Base-by-base conservation (phyloP, 352 stramenopile species). In the Pythium vanterpoolii region DNA sequence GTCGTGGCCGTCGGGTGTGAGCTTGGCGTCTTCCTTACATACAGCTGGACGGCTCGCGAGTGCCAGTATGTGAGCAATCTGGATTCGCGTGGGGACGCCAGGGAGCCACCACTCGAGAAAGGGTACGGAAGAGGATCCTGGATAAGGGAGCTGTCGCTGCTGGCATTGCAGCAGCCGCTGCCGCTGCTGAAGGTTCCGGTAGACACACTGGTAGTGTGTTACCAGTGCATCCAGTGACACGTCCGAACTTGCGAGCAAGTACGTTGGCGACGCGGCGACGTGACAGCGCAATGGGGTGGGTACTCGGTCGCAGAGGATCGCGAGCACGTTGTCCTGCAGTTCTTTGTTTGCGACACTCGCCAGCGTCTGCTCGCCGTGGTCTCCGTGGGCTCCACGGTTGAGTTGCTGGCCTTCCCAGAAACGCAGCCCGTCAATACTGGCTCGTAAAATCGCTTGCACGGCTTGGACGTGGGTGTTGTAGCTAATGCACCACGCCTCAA, bases 81-180 rank as follows among this genome's bases (percentile, higher is more conserved):
- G 30, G 19, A 43, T 38, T 5, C 46, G 19, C 2, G 30, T 21
- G 0, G 48, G 50, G 14, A 69, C 4, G 0, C 48, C 50, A 3
- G 62, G 62, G 1, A 69, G 62, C 62, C 56, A 69, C 62, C 62
- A 69, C 33, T 46, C 23, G 21, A 45, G 4, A 8, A 33, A 46
- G 21, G 2, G 4, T 43, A n/a, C 19, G 36, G 11, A 5, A 8
- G n/a, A 31, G 0, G 34, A 16, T 18, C 44, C 38, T 5, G 16
- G 1, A 23, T n/a, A 31, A 19, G 23, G 6, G 34, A 30, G 45
- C 42, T 5, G 14, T 30, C 24, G 27, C 13, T 19, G 45, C 42
- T 5, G 14, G 28, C 24, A n/a, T 5, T 19, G 49, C 42, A 23
- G 7, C 14, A 31, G 31, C 13, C 47, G 46, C 10, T 60, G 28